Conservation (phyloP, 257 asterid genomes). For the Fraxinus pennsylvanica region DNA sequence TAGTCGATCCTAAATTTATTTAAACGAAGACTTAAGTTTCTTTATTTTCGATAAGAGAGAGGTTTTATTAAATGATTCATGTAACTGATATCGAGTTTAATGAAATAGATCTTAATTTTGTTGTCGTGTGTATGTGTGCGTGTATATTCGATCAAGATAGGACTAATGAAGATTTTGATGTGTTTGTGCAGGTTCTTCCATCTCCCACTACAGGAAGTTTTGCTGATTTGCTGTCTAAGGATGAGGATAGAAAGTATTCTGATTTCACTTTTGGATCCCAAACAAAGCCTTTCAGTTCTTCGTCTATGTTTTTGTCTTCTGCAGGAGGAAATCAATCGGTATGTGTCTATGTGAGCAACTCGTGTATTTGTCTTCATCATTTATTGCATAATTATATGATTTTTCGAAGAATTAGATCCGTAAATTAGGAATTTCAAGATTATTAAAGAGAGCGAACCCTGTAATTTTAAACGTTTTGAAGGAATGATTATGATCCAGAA, state of each 20-base stretch:
- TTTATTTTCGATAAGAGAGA: no score
- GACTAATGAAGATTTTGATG: neutral
- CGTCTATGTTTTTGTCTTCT: conserved; percentile 42
- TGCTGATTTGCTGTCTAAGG: conserved; percentile 36
- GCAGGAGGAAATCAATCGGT: conserved; percentile 39
- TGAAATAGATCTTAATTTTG: no score
- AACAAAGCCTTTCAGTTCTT: conserved; percentile 39
- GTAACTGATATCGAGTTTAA: no score
- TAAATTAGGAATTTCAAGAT: neutral
- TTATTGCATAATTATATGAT: neutral
- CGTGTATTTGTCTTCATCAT: neutral
- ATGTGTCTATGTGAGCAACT: neutral
- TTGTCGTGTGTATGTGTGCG: no score
- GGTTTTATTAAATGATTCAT: no score
- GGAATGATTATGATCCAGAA: neutral
- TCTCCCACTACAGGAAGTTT: conserved; percentile 36
- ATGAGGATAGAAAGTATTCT: conserved; percentile 39
- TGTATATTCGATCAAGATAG: neutral
- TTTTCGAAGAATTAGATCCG: neutral
- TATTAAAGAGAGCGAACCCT: neutral
- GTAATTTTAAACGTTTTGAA: neutral
- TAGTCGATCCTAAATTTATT: no score
- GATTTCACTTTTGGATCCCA: conserved; percentile 63
- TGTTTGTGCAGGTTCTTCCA: neutral
- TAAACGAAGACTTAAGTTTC: no score